Base-by-base conservation (phyloP, 345 rosid genomes). In the Carallia pectinifolia region DNA sequence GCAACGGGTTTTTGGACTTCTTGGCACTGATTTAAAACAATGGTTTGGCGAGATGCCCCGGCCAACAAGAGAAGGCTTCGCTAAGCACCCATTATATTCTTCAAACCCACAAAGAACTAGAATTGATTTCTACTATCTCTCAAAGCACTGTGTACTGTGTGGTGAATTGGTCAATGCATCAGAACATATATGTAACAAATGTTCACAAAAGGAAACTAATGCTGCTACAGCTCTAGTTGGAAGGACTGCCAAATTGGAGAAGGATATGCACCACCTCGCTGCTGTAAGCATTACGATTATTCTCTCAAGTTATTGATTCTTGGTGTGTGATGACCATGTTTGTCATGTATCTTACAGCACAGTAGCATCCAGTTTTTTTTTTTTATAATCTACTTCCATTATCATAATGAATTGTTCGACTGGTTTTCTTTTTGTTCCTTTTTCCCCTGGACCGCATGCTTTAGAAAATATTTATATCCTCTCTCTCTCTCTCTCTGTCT, bases 31-130 rank as follows among this genome's bases (percentile, higher is more conserved):
- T 62, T 80, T 95, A 64, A 87, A 81, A 78, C 82, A 68, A 70
- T 95, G 99, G 99, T 92, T 91, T 81, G 48, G 71, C 27, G 93
- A 92, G 85, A 90, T 90, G 97, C 96, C 97, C 5, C 96, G 97
- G 10, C 88, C 89, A 60, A 81, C 74, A 31, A 82, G 96, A 84
- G 89, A 85, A 68, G 74, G 84, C 61, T 71, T 84, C 62, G 82
- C 87, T 27, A 93, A 91, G 75, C 85, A 84, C 37, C 81, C 81
- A 39, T 62, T 77, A 2, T 69, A 73, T 73, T 76, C 83, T 62
- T 74, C 71, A 53, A 90, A 84, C 77, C 82, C 88, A 3, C 84
- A 82, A 64, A 77, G 84, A 67, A 77, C 84, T 31, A 81, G 99
- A 79, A 95, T 95, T 50, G 99, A 95, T 68, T 87, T 62, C 60